These are phyloP conservation scores for Claviceps purpurea DNA, from an alignment of 2,329 filamentous ascomycete species.

Conservation along the genomic window DNA sequence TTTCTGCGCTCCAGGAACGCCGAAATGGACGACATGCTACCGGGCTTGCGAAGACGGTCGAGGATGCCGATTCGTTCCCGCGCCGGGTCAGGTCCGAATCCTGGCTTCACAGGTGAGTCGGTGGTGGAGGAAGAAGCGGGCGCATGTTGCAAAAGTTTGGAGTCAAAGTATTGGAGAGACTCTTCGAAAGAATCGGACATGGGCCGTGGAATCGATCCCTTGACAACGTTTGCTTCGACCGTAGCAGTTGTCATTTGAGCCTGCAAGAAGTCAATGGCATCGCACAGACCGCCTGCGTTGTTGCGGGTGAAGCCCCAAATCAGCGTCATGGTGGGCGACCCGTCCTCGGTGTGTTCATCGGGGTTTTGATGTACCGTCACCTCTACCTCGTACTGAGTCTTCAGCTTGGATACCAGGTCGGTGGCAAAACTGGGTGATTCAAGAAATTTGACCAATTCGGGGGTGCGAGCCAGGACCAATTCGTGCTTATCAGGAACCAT, in stretches of 20 bases:
- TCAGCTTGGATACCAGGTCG: conserved; percentile 72
- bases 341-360: conserved; percentile 44
- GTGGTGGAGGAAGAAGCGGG: conserved; percentile 64
- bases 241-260: conserved; percentile 73
- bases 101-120: conserved; percentile 78
- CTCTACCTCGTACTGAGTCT: conserved; percentile 83
- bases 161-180: conserved; percentile 91
- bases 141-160: conserved; percentile 87
- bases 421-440: conserved; percentile 67
- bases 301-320: conserved; percentile 85
- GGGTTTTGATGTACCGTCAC: conserved; percentile 57
- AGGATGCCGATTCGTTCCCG: conserved; percentile 75
- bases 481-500: conserved; percentile 98
- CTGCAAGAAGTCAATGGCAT: conserved; percentile 90
- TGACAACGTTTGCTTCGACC: conserved; percentile 78
- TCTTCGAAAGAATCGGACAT: conserved; percentile 99
- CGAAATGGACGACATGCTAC: conserved; percentile 85
- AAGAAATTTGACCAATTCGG: conserved; percentile 68
- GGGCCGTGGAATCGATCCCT: conserved; percentile 90
- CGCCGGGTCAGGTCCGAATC: conserved; percentile 68
- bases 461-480: conserved; percentile 64
- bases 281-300: conserved; percentile 87
- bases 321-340: conserved; percentile 46
- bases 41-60: conserved; percentile 85
- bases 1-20: conserved; percentile 94